Percentiles rank a stretch among this genome's conserved stretches.
These are phyloP conservation scores for Eucalyptus cloeziana DNA, from an alignment of 345 rosid genomes.

Conservation along the genomic window DNA sequence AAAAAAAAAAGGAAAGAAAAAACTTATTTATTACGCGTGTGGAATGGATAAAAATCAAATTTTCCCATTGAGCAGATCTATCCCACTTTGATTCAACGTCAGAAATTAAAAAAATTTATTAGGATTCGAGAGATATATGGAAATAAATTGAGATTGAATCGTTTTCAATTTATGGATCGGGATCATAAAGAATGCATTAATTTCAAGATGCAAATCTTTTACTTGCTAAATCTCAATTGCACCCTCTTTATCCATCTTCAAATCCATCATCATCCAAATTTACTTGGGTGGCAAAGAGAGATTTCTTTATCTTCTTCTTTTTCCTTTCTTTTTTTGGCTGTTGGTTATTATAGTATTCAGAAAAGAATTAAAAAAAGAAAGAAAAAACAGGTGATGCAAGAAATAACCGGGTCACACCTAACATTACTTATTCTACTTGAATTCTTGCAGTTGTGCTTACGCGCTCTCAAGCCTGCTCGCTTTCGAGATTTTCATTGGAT, in stretches of 20 bases:
- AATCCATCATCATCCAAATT: not conserved
- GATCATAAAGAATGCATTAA: not conserved
- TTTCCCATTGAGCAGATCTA: not conserved
- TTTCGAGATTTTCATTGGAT: not conserved
- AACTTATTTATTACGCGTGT: not conserved
- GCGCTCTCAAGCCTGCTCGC: not conserved
- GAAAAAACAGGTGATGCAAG: not conserved
- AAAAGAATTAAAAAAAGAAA: too few species aligned
- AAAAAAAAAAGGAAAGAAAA: not conserved
- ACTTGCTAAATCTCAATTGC: not conserved
- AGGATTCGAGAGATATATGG: fast-evolving
- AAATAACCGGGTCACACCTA: not conserved
- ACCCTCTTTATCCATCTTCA: not conserved
- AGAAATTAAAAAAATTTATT: not conserved
- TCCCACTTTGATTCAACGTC: not conserved
- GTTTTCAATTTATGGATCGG: not conserved
- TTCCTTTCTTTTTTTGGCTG: not conserved
- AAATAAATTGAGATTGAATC: not conserved
- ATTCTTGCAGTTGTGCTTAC: not conserved
- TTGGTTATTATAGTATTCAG: not conserved
- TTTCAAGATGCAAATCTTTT: not conserved
- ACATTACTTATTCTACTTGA: not conserved
- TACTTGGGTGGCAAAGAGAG: not conserved
- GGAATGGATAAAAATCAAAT: not conserved
- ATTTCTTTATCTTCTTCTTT: not conserved